These are phyloP conservation scores for Diaporthe caulivora DNA, from an alignment of 2,329 filamentous ascomycete genomes.

Conservation along the genomic window DNA sequence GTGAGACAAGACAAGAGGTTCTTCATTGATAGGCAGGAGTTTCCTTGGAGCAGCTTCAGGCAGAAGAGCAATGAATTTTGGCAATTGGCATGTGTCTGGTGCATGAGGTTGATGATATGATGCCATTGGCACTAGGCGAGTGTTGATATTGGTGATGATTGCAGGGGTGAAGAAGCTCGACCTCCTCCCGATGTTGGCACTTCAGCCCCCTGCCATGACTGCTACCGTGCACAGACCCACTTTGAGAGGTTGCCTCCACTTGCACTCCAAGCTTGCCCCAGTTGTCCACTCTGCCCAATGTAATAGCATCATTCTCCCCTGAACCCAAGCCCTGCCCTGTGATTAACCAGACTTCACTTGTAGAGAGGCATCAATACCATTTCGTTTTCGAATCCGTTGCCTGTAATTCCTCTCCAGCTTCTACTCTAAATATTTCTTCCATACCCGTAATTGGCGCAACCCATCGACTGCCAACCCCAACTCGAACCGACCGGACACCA, in stretches of 20 bases:
- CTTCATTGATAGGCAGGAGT: background rate
- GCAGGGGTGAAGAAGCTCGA: background rate
- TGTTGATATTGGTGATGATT: too few species aligned
- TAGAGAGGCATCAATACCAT: background rate
- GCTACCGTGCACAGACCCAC: conserved; percentile 12
- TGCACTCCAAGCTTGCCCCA: conserved; percentile 22
- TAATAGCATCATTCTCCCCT: conserved; percentile 31
- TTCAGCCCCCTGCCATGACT: background rate
- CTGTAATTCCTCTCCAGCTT: background rate
- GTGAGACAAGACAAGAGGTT: background rate
- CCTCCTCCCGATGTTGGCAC: background rate
- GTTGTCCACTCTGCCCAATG: conserved; percentile 23
- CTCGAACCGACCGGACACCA: background rate
- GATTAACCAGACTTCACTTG: conserved; percentile 6
- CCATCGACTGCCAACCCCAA: background rate
- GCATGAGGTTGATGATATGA: background rate
- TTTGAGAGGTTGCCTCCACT: conserved; percentile 17
- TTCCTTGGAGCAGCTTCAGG: background rate
- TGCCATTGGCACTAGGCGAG: background rate
- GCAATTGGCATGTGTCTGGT: background rate
- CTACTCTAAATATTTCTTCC: background rate
- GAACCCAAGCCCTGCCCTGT: background rate
- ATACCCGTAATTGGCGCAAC: background rate
- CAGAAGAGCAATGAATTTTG: background rate
- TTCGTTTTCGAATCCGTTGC: background rate